Percentiles rank a stretch among this genome's conserved stretches.
phyloP scores from a whole-genome alignment of 2,329 filamentous ascomycete genomes.

The Emydomyces testavorans region DNA sequence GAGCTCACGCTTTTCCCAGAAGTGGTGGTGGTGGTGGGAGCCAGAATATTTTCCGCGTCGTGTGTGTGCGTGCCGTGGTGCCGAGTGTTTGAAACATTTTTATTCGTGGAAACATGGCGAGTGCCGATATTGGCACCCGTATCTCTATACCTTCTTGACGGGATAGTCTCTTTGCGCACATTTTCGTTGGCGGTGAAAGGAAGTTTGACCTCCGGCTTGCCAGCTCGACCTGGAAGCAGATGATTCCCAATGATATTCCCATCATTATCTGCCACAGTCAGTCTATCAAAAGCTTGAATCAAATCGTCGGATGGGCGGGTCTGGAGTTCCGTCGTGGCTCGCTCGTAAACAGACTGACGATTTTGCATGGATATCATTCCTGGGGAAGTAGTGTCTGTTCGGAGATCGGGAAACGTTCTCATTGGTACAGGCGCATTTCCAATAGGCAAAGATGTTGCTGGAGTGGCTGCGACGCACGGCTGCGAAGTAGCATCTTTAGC shows the following conservation, averaged over 20 bases:
- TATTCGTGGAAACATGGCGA: background rate
- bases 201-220: background rate
- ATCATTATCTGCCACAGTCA: background rate
- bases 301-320: background rate
- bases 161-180: background rate
- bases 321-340: background rate
- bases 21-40: too few relatives aligned
- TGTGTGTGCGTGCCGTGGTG: background rate
- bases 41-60: background rate
- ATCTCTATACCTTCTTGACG: background rate
- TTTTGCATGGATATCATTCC: background rate
- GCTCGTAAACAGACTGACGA: background rate
- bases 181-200: too few relatives aligned
- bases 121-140: background rate
- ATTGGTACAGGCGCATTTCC: background rate
- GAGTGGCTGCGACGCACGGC: background rate
- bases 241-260: conserved; percentile 19
- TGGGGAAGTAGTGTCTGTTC: background rate
- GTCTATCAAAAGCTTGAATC: background rate
- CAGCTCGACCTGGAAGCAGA: conserved; percentile 18
- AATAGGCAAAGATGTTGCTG: background rate
- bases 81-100: background rate
- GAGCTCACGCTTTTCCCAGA: background rate
- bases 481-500: background rate
- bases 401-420: background rate